phyloP scores from a whole-genome alignment of 257 asterid genomes.

The Phtheirospermum japonicum region DNA sequence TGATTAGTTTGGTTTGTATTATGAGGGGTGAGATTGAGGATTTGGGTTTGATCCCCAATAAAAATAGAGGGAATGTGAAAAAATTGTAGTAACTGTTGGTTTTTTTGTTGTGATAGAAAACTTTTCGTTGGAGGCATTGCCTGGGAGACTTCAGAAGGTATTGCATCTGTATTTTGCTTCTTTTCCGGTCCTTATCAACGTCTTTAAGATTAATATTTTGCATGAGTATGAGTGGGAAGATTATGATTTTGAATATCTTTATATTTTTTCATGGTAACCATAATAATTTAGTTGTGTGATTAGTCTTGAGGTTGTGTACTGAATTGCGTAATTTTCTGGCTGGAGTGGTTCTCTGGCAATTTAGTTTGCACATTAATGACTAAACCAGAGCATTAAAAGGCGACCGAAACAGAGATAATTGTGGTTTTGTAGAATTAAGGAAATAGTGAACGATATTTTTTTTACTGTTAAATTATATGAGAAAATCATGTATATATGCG shows the following conservation, averaged over 20 bases:
- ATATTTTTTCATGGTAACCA: not conserved
- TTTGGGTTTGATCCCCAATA: constrained; percentile 47
- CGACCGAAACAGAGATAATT: not conserved
- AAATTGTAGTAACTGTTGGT: constrained; percentile 59
- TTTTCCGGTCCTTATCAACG: not conserved
- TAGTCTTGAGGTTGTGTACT: not conserved
- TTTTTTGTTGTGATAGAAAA: constrained; percentile 89
- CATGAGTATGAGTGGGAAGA: too few species aligned
- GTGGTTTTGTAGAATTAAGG: not conserved
- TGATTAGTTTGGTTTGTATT: constrained; percentile 33
- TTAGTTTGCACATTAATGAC: not conserved
- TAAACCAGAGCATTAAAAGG: not conserved
- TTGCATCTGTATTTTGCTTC: not conserved
- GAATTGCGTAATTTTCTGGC: not conserved
- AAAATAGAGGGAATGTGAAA: constrained; percentile 42
- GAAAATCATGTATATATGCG: not conserved
- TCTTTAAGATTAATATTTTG: not conserved
- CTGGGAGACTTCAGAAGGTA: constrained; percentile 99
- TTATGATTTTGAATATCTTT: not conserved
- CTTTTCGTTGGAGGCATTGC: constrained; percentile 99
- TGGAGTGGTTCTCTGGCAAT: not conserved
- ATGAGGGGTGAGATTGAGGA: constrained; percentile 29
- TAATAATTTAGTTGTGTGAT: not conserved
- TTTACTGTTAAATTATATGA: not conserved
- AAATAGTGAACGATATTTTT: not conserved